Evolutionary conservation across 306 rosid genomes (phyloP), one percentile per base, ranked within the genome.

Genomic region (Herpetospermum pedunculosum): DNA sequence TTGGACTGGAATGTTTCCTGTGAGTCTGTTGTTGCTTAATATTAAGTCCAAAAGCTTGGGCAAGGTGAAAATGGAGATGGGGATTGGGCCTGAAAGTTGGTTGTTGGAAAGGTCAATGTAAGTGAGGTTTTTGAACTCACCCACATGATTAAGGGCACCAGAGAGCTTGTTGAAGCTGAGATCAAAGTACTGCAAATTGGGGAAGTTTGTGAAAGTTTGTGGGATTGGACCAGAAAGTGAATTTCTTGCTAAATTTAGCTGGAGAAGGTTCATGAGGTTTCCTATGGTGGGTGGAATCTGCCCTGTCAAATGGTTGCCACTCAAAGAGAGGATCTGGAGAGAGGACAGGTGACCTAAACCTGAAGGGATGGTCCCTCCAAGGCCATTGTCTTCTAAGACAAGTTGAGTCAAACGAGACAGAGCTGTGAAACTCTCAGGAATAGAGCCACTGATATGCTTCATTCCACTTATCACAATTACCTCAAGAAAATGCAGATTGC

Each of bases 271-370:
- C 72, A 68, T 83, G 4, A 91, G 81, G 59, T 67, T 79, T 52
- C 91, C 98, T 15, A 94, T 26, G 77, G 84, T 83, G 68, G 91
- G 76, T 76, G 99, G 96, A 79, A 94, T 83, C 75, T 82, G 84
- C 19, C 99, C 99, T 65, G 57, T 88, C 48, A 94, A 79, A 70
- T 71, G 89, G 85, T 94, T 94, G 44, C 96, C 97, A 77, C 78
- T 62, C 28, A 94, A 54, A 54, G 95, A 84, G 81, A 94, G 90
- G 63, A 82, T 73, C 67, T 87, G 92, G 30, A 94, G 99, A 62
- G 78, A 75, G 48, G 96, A 15, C 77, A 89, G 73, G 62, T 38
- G 90, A 34, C 95, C 95, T 82, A 94, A 84, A 82, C 86, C 74
- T 13, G 88, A 73, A 87, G 99, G 99, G 69, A 94, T 86, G 79